Evolutionary conservation across 1,284 basidiomycete genomes (phyloP).

Genomic region (Cryptococcus amylolentus): DNA sequence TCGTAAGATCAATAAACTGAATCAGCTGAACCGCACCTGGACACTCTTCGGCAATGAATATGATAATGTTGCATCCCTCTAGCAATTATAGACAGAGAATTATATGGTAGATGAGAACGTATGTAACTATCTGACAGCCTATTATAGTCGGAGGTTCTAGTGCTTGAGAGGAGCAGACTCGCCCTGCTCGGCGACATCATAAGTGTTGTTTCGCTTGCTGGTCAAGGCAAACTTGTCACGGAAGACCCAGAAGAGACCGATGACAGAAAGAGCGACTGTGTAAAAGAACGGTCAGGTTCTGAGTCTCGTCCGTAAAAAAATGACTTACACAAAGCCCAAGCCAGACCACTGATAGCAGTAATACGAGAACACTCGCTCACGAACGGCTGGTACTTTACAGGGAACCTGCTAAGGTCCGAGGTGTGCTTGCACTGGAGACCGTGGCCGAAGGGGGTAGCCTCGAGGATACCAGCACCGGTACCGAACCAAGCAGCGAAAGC

Average conservation of each 20-base stretch:
- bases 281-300: not conserved
- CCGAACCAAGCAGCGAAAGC: constrained; percentile 28
- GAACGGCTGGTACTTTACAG: constrained; percentile 26
- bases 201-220: constrained; percentile 23
- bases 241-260: constrained; percentile 35
- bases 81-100: too few species aligned
- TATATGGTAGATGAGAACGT: too few species aligned
- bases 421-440: constrained; percentile 34
- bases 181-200: constrained; percentile 23
- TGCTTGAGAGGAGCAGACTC: constrained; percentile 10
- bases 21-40: too few species aligned
- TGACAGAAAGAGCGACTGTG: constrained; percentile 31
- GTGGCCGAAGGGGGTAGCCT: constrained; percentile 42
- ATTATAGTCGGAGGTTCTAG: not conserved
- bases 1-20: too few species aligned
- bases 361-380: constrained; percentile 29
- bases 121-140: too few species aligned
- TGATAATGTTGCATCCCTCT: too few species aligned
- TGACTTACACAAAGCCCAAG: constrained; percentile 41
- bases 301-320: not conserved
- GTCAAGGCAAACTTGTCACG: constrained; percentile 29
- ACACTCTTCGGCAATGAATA: too few species aligned
- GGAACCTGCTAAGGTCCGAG: constrained; percentile 25
- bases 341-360: constrained; percentile 34
- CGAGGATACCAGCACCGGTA: constrained; percentile 36